A percentile compares a stretch with the other conserved stretches of the same genome.
Evolutionary conservation across 2,329 filamentous ascomycete genomes (phyloP).

Genomic region (Graphiopsis chlorocephala): DNA sequence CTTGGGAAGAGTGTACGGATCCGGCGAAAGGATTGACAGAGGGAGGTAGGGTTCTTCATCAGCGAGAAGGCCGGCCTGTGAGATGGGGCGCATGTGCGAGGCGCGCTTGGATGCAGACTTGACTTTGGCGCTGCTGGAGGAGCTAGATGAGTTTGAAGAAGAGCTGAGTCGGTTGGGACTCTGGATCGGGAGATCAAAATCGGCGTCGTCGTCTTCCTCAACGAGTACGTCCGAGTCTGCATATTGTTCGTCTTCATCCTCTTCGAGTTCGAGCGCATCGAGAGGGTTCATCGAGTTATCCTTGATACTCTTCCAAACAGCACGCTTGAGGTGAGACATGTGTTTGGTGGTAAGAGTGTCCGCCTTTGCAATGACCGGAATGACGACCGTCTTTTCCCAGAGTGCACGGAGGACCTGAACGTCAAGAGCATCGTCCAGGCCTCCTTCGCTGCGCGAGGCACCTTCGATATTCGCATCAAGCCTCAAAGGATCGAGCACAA

Average conservation of each 20-base stretch:
- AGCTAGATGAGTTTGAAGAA: constrained; percentile 34
- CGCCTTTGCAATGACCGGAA: constrained; percentile 93
- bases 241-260: constrained; percentile 56
- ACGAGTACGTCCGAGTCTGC: constrained; percentile 35
- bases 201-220: constrained; percentile 37
- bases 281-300: constrained; percentile 83
- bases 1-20: constrained; percentile 74
- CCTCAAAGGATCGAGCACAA: constrained; percentile 82
- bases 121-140: constrained; percentile 22
- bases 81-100: constrained; percentile 40
- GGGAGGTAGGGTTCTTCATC: constrained; percentile 68
- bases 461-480: constrained; percentile 67
- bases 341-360: constrained; percentile 95
- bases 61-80: constrained; percentile 38
- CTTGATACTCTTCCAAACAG: constrained; percentile 85
- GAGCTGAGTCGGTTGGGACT: constrained; percentile 36
- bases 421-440: constrained; percentile 84
- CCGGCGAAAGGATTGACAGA: constrained; percentile 89
- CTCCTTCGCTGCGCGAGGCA: constrained; percentile 39
- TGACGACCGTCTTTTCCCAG: constrained; percentile 89
- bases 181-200: constrained; percentile 32
- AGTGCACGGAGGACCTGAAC: constrained; percentile 84
- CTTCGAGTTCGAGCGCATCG: constrained; percentile 78
- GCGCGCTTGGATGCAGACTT: constrained; percentile 28
- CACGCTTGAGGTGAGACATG: constrained; percentile 87